Base-by-base conservation (phyloP, 441 rosid genomes). In the Manihot esculenta region DNA sequence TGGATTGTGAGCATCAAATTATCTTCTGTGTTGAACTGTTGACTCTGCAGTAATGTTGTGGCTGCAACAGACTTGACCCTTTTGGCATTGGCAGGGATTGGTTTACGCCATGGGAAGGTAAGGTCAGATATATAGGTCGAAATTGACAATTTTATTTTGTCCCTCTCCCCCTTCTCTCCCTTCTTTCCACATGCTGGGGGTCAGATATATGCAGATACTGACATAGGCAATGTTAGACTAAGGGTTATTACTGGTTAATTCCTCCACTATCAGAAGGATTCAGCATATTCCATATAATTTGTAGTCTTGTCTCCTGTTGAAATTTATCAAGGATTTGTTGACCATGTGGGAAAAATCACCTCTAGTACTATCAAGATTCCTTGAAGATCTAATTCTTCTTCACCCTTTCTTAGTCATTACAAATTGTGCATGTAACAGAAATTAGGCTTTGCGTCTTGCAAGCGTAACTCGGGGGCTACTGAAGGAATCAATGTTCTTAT, bases 1-100 rank as follows among this genome's bases (percentile, higher is more conserved):
- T 71, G 35, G 27, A 64, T 65, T 76, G 44, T 66, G 26, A 47
- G 42, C 61, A 42, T 65, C 17, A 70, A n/a, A 10, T 53, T 47
- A 70, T 74, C 53, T 68, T 64, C 48, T 54, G 72, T 64, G 61
- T 74, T 64, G 33, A 67, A 50, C 64, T 63, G 79, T 24, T 73
- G 66, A 57, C 38, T 70, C 64, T 81, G 88, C 97, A 94, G 97
- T 80, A 92, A 94, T 72, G 97, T 94, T 55, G 97, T 92, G 70
- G 97, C 97, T 74, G 93, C 97, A 63, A 92, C 97, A 30, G 97
- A 94, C 79, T 80, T 94, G 83, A 94, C 99, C 61, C 85, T 92
- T 50, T 80, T 94, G 85, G 97, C 97, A 42, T 83, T 92, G 79
- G 90, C 97, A 62, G 99, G 97, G 74, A 90, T 94, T 78, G 99